Base-by-base conservation (phyloP, 495 filamentous ascomycete genomes). In the Niebla homalea region DNA sequence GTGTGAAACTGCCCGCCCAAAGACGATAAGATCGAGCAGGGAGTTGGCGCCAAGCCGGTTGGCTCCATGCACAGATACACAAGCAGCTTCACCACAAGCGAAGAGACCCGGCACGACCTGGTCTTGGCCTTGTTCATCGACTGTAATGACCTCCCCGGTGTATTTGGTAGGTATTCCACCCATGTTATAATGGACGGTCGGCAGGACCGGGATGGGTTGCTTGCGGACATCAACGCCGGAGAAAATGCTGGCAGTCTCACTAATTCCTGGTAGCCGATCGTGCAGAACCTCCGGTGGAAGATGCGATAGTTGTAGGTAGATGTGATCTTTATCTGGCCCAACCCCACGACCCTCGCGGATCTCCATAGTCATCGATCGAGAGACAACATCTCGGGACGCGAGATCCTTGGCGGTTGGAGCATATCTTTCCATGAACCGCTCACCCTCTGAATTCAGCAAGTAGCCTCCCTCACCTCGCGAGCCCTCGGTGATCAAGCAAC, bases 181-280 rank as follows among this genome's bases (percentile, higher is more conserved):
- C 90, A 97, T 97, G 78, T 95, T 95, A 78, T 97, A 97, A 75
- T 97, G 92, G 61, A 94, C 92, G 41, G 90, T 97, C 44, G 90
- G 90, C 50, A 97, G 76, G 57, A 97, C 92, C 49, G 90, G 90
- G 61, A 97, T 97, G 56, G 90, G 90, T 68, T 94, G 84, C 74
- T 93, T 94, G 64, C 80, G 82, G 56, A 97, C 89, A 65, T 97
- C 92, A 60, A 97, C 89, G 66, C 90, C 90, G 35, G 90, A 75
- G 72, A 97, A 97, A 63, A 97, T 95, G 53, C 84, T 84, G 39
- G 90, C 90, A 35, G 92, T 97, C 75, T 97, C 90, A 25, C 92
- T 94, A 65, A 97, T 97, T 79, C 90, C 90, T 49, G 90, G 90
- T 48, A 97, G 85, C 72, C 90, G 87, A 68, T 97, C 90, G 69